These are phyloP conservation scores for Lithohypha guttulata DNA, from an alignment of 2,329 filamentous ascomycete genomes.

Conservation along the genomic window DNA sequence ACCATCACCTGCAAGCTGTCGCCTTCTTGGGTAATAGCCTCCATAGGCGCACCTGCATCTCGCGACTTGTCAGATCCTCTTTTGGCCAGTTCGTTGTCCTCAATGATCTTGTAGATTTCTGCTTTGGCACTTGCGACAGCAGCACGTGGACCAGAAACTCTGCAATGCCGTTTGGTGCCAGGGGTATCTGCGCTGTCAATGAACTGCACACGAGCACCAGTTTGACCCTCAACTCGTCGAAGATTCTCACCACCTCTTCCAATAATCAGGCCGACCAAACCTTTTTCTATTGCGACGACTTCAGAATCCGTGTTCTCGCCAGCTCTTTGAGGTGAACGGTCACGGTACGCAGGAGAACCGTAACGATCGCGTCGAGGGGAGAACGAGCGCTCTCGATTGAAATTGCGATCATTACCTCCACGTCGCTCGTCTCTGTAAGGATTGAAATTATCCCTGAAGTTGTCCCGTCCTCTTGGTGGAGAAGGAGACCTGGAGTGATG, in stretches of 20 bases:
- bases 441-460: conserved; percentile 65
- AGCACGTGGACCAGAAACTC: conserved; percentile 64
- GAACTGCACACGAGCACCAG: conserved; percentile 77
- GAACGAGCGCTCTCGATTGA: conserved; percentile 61
- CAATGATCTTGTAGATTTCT: conserved; percentile 78
- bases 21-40: conserved; percentile 49
- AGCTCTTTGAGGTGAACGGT: conserved; percentile 44
- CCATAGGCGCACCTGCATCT: conserved; percentile 18
- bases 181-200: conserved; percentile 62
- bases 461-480: conserved; percentile 54
- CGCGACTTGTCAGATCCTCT: conserved; percentile 19
- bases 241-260: conserved; percentile 84
- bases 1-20: conserved; percentile 90
- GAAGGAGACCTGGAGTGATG: conserved; percentile 55
- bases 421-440: conserved; percentile 79
- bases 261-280: conserved; percentile 80
- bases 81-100: conserved; percentile 61
- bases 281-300: conserved; percentile 76
- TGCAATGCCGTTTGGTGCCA: conserved; percentile 69
- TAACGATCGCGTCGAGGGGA: conserved; percentile 52
- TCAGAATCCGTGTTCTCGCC: conserved; percentile 65
- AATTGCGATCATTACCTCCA: conserved; percentile 42
- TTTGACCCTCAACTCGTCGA: conserved; percentile 71
- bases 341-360: conserved; percentile 27
- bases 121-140: conserved; percentile 67